Conservation (phyloP, 495 filamentous ascomycete genomes). For the Sordaria brevicollis region DNA sequence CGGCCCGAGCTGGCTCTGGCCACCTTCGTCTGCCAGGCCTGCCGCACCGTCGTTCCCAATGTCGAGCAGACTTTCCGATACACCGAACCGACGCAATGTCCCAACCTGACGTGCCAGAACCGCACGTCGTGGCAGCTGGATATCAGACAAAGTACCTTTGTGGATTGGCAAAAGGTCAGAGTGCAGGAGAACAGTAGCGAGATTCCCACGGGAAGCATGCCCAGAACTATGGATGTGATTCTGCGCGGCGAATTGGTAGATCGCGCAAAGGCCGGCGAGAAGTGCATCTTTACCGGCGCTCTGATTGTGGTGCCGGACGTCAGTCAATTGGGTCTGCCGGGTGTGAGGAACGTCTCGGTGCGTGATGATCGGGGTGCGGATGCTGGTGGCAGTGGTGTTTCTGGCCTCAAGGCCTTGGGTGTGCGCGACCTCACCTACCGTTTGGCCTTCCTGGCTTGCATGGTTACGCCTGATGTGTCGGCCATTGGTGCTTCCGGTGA, state of each 20-base stretch:
- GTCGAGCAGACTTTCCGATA: constrained; percentile 97
- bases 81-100: constrained; percentile 92
- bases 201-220: constrained; percentile 98
- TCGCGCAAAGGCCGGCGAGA: constrained; percentile 92
- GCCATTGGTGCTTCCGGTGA: constrained; percentile 49
- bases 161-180: constrained; percentile 98
- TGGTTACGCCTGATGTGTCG: constrained; percentile 87
- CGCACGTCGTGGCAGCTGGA: constrained; percentile 85
- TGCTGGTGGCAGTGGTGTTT: constrained; percentile 70
- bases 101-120: constrained; percentile 85
- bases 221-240: constrained; percentile 94
- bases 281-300: constrained; percentile 93
- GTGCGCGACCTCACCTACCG: constrained; percentile 94
- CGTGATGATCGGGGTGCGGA: constrained; percentile 77
- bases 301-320: constrained; percentile 96
- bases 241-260: constrained; percentile 98
- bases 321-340: constrained; percentile 86
- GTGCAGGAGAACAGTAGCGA: constrained; percentile 97
- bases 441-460: constrained; percentile 93
- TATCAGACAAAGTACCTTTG: constrained; percentile 93
- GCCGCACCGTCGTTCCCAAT: constrained; percentile 69
- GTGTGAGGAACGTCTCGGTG: constrained; percentile 72
- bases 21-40: constrained; percentile 86
- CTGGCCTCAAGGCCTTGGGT: constrained; percentile 82
- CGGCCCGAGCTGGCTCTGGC: constrained; percentile 85